Evolutionary conservation across 805 yeast genomes (phyloP), one percentile per base, ranked within the genome.

Genomic region (Kodamaea nitidulidarum): DNA sequence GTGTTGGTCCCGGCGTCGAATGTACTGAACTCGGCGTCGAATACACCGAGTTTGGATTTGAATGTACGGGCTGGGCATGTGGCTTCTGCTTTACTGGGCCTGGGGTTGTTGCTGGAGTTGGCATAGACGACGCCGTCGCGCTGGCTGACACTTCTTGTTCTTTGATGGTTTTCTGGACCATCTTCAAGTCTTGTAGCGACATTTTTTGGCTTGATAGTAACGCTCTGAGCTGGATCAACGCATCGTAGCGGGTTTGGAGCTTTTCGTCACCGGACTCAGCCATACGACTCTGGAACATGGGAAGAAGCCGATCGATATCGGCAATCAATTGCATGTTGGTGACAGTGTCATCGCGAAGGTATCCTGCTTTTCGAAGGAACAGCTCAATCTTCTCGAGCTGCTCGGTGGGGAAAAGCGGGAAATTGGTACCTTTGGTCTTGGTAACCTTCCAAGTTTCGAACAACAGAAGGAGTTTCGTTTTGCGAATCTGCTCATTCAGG

Each of bases 391-490:
- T 77, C 20, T 76, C 77, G 46, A 90, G 66, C 29, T 85, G 82
- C 4, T 77, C 81, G 25, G 65, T 69, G 10, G 87, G 83, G 56
- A 95, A 90, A 32, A 93, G 65, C 4, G 90, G 84, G 33, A 73
- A 55, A 6, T 78, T 79, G n/a, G 83, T 72, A 11, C 66, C 68
- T 30, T 75, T 69, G 2, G 78, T 67, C 36, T 74, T 78, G 22
- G 90, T 78, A 33, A 62, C 63, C 57, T 84, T 81, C 99, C 99
- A 93, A 12, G 96, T 86, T 55, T 81, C 81, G 63, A 86, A 91
- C 46, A 93, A 64, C 47, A 80, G 82, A 40, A 80, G 80, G 58
- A 93, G 65, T 58, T 84, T 85, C 20, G 51, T 48, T 36, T 73
- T 69, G 48, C 98, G 73, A 11, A 81, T 76, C n/a, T 71, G 61